These are phyloP conservation scores for Phytophthora aleatoria DNA, from an alignment of 352 stramenopile genomes.

Conservation along the genomic window DNA sequence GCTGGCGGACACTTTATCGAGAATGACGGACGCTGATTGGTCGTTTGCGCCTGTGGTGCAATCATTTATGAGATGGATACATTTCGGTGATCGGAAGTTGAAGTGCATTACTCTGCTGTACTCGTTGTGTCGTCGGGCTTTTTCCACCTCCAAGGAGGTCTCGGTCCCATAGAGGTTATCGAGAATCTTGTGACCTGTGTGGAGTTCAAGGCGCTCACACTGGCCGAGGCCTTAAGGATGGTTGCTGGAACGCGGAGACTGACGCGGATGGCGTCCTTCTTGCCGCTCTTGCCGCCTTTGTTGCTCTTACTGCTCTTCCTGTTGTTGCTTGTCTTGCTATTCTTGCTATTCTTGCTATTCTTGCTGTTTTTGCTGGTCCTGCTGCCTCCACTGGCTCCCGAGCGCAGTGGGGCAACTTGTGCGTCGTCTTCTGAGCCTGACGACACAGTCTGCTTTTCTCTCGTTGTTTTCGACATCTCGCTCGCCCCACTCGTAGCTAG, in stretches of 20 bases:
- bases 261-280: constrained; percentile 22
- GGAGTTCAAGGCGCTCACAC: constrained; percentile 23
- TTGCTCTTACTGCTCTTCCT: not conserved
- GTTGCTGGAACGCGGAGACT: constrained; percentile 1
- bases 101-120: not conserved
- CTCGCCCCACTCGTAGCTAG: constrained; percentile 8
- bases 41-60: constrained; percentile 15
- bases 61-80: constrained; percentile 31
- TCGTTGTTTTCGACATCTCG: constrained; percentile 9
- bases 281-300: constrained; percentile 9
- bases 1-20: not conserved
- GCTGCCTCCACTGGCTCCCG: constrained; percentile 8
- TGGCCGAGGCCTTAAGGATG: constrained; percentile 26
- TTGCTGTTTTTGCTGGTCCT: constrained; percentile 11
- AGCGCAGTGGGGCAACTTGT: constrained; percentile 14
- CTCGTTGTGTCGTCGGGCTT: constrained; percentile 1
- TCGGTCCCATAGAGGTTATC: constrained; percentile 1
- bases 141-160: constrained; percentile 18
- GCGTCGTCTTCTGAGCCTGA: constrained; percentile 11
- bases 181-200: constrained; percentile 24
- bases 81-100: constrained; percentile 26
- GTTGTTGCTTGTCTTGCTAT: constrained; percentile 2
- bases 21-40: constrained; percentile 15
- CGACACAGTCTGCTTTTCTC: constrained; percentile 8
- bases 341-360: not conserved